Conservation (phyloP, 305 asterid species). For the Fraxinus velutina region DNA sequence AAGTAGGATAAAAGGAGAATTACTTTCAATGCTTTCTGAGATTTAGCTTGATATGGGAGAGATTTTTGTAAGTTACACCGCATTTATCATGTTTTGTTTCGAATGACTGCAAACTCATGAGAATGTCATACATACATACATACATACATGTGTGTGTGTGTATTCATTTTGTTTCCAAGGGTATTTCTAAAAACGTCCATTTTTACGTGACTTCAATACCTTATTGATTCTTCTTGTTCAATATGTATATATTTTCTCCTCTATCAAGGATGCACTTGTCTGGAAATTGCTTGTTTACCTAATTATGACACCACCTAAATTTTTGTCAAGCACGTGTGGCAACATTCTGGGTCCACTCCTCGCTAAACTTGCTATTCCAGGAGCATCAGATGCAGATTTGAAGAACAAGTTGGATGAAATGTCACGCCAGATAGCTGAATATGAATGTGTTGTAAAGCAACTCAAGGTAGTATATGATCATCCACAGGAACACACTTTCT, state of each 20-base stretch:
- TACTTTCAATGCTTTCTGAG: neutral
- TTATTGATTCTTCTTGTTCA: neutral
- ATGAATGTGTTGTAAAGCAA: constrained; percentile 47
- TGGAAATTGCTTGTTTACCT: constrained; percentile 8
- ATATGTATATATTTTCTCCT: neutral
- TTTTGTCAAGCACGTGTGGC: constrained; percentile 39
- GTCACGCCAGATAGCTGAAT: constrained; percentile 49
- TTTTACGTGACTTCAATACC: neutral
- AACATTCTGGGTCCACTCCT: constrained; percentile 41
- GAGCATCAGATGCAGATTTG: constrained; percentile 38
- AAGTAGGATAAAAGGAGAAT: neutral
- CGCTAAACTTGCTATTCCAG: constrained; percentile 31
- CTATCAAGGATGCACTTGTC: neutral
- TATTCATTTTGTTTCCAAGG: neutral
- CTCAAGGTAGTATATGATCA: constrained; percentile 52
- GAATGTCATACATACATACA: neutral
- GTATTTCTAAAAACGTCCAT: neutral
- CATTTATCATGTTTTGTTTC: neutral
- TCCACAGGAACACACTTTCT: neutral
- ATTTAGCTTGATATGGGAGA: neutral
- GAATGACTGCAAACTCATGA: neutral
- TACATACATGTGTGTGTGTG: no score
- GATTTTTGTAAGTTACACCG: neutral
- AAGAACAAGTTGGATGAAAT: constrained; percentile 42
- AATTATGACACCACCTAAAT: constrained; percentile 11